Percentiles rank a stretch among this genome's conserved stretches.
These are phyloP conservation scores for Wickerhamomyces bovis DNA, from an alignment of 805 yeast genomes.

Conservation along the genomic window DNA sequence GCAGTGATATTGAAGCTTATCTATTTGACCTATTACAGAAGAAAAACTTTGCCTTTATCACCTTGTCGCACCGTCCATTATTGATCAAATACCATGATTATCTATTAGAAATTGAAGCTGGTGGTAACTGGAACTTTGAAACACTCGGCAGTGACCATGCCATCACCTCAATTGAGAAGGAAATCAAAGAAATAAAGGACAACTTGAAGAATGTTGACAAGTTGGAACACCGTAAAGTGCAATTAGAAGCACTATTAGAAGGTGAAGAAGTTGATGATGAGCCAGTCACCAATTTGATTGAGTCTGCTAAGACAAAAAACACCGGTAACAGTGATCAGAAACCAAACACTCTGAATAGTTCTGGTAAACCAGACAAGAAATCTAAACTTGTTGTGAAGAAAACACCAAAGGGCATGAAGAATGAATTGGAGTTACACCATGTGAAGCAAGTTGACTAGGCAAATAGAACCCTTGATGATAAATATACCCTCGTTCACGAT, in stretches of 20 bases:
- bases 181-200: conserved; percentile 58
- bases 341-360: neutral
- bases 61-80: conserved; percentile 79
- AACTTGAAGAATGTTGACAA: conserved; percentile 53
- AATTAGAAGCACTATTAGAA: conserved; percentile 38
- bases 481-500: neutral
- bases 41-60: conserved; percentile 69
- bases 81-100: conserved; percentile 80
- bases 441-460: neutral
- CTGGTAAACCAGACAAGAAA: neutral
- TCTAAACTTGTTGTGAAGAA: neutral
- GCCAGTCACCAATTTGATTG: neutral
- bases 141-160: conserved; percentile 62
- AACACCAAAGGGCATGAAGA: neutral
- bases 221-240: conserved; percentile 54
- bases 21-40: conserved; percentile 69
- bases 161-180: conserved; percentile 63
- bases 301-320: neutral
- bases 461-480: neutral
- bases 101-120: conserved; percentile 59
- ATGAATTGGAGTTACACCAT: neutral
- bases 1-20: conserved; percentile 83
- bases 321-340: neutral
- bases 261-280: conserved; percentile 12
- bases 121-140: conserved; percentile 54